These are phyloP conservation scores for Tulasnella sp. DNA, from an alignment of 768 basidiomycete species.

Conservation along the genomic window DNA sequence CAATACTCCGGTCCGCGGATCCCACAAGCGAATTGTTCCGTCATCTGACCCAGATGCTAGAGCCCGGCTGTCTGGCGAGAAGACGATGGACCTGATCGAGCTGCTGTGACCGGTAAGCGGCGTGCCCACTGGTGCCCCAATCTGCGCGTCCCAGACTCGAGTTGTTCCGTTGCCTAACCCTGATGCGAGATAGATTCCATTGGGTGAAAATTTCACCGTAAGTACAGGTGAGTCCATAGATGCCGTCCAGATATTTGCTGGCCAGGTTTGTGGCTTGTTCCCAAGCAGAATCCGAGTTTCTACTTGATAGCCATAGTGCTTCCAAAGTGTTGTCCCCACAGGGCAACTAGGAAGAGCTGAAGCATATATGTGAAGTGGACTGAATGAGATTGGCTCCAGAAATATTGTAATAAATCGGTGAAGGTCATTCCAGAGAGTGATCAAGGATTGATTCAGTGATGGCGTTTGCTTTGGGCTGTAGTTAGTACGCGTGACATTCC, in stretches of 20 bases:
- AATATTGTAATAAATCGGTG: background rate
- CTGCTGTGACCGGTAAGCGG: too few species aligned
- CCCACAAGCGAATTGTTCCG: background rate
- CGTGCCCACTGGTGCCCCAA: too few species aligned
- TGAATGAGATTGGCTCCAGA: background rate
- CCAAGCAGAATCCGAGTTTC: background rate
- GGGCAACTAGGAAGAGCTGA: background rate
- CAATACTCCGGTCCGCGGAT: background rate
- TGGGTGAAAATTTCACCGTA: background rate
- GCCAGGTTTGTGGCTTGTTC: background rate
- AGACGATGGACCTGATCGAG: too few species aligned
- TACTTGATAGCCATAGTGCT: background rate
- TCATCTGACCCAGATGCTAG: background rate
- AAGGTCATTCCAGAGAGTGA: background rate
- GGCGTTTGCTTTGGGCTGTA: too few species aligned
- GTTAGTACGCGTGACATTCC: too few species aligned
- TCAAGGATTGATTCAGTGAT: too few species aligned
- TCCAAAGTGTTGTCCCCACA: background rate
- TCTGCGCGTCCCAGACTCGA: background rate
- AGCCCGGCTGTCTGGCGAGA: background rate
- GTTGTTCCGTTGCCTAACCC: background rate
- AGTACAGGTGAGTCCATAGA: background rate
- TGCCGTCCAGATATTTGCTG: background rate
- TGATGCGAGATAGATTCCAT: background rate
- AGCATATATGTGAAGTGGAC: background rate